phyloP scores from a whole-genome alignment of 331 rosid species.

The Arachis monticola region DNA sequence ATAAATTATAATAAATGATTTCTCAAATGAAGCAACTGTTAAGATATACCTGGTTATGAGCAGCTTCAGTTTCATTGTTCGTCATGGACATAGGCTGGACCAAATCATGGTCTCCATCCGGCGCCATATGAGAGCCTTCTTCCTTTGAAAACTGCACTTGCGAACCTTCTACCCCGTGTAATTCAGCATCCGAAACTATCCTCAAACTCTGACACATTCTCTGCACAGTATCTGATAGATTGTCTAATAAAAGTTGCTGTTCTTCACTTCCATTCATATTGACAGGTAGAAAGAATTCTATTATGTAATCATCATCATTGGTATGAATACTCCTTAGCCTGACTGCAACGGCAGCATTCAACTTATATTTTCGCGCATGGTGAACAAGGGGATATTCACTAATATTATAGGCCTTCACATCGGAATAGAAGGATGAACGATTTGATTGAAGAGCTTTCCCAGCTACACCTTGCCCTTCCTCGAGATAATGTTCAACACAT shows the following conservation, averaged over 20 bases:
- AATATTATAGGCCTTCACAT: slow-evolving; percentile 80
- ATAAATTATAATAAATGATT: slow-evolving; percentile 31
- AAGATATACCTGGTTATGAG: slow-evolving; percentile 56
- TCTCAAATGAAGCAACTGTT: slow-evolving; percentile 14
- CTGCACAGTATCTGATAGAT: slow-evolving; percentile 89
- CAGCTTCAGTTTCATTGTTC: slow-evolving; percentile 50
- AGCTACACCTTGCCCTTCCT: slow-evolving; percentile 89
- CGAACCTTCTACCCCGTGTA: slow-evolving; percentile 50
- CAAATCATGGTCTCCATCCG: slow-evolving; percentile 47
- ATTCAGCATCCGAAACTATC: slow-evolving; percentile 78
- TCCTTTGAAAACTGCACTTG: slow-evolving; percentile 48
- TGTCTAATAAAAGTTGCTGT: slow-evolving; percentile 85
- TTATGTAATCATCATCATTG: slow-evolving; percentile 81
- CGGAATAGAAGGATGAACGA: slow-evolving; percentile 80
- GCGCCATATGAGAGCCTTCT: slow-evolving; percentile 37
- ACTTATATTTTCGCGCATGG: slow-evolving; percentile 85
- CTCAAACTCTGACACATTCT: slow-evolving; percentile 85
- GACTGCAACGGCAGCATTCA: slow-evolving; percentile 91
- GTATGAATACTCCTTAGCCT: slow-evolving; percentile 88
- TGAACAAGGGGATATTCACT: slow-evolving; percentile 88
- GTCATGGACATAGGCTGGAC: slow-evolving; percentile 44
- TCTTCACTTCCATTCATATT: slow-evolving; percentile 78
- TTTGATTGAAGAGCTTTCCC: slow-evolving; percentile 97
- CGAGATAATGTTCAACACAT: slow-evolving; percentile 85
- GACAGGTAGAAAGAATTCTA: slow-evolving; percentile 91